phyloP scores from a whole-genome alignment of 1,284 basidiomycete genomes.

The Cryptococcus sp. region DNA sequence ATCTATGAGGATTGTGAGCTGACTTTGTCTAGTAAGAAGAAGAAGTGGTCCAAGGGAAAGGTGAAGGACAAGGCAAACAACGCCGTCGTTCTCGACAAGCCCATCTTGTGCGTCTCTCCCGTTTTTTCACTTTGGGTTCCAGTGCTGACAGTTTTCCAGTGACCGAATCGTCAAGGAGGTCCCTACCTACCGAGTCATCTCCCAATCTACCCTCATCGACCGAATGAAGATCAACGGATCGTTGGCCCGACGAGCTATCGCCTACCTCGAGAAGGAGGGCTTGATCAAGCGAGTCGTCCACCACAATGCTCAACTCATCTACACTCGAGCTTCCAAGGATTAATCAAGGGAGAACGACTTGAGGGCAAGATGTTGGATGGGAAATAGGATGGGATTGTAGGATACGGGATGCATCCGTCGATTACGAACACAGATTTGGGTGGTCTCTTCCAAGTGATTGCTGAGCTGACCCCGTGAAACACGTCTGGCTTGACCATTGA shows the following conservation, averaged over 20 bases:
- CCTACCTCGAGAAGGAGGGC: slow-evolving; percentile 89
- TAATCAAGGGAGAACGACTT: slow-evolving; percentile 20
- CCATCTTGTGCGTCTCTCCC: slow-evolving; percentile 42
- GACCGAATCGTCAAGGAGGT: slow-evolving; percentile 99
- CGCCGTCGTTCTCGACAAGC: slow-evolving; percentile 86
- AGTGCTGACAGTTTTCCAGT: slow-evolving; percentile 53
- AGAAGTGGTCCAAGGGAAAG: slow-evolving; percentile 99
- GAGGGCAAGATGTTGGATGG: slow-evolving; percentile 2
- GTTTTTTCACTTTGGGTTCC: neutral
- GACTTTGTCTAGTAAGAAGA: slow-evolving; percentile 69
- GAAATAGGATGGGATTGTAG: slow-evolving; percentile 12
- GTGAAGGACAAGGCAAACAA: slow-evolving; percentile 96
- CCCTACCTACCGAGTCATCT: slow-evolving; percentile 99
- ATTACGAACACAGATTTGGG: too few species aligned
- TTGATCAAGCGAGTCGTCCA: slow-evolving; percentile 96
- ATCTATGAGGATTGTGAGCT: too few species aligned
- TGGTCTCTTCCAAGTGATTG: too few species aligned
- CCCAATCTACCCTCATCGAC: slow-evolving; percentile 95
- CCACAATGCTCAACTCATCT: slow-evolving; percentile 89
- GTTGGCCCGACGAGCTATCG: slow-evolving; percentile 88
- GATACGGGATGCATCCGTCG: slow-evolving; percentile 16
- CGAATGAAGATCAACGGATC: slow-evolving; percentile 82
- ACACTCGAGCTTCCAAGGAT: slow-evolving; percentile 47
- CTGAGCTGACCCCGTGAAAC: too few species aligned
- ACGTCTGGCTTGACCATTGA: too few species aligned